Evolutionary conservation across 495 filamentous ascomycete species (phyloP).

Genomic region (Penicillium paxilli): DNA sequence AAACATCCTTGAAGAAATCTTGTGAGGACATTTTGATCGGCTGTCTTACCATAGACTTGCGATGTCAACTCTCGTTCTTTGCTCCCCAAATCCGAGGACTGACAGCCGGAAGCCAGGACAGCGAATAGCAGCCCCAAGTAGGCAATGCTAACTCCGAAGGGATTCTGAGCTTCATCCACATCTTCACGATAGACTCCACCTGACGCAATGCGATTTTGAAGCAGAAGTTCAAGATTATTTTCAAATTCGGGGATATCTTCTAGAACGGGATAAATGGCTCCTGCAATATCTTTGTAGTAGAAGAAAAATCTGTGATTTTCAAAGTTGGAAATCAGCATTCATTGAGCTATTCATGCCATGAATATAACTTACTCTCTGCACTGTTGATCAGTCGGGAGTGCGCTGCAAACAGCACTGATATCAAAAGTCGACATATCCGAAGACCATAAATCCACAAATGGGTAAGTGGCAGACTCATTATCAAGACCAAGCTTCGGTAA

Average conservation of each 20-base stretch:
- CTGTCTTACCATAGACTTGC: constrained; percentile 54
- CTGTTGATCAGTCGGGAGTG: constrained; percentile 66
- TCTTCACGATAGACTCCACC: constrained; percentile 43
- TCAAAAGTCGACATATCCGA: constrained; percentile 69
- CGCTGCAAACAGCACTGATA: constrained; percentile 66
- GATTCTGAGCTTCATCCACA: constrained; percentile 31
- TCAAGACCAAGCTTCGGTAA: constrained; percentile 79
- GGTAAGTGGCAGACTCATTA: constrained; percentile 79
- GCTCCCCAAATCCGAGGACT: constrained; percentile 69
- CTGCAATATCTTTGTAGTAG: constrained; percentile 76
- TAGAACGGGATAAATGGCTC: constrained; percentile 81
- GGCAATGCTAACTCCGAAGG: constrained; percentile 63
- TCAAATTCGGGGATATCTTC: constrained; percentile 72
- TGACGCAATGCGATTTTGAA: constrained; percentile 59
- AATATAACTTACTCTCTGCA: constrained; percentile 60
- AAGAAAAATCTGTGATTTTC: constrained; percentile 60
- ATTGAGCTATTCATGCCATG: background rate
- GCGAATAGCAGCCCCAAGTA: constrained; percentile 74
- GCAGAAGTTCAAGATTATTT: constrained; percentile 63
- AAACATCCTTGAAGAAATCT: background rate
- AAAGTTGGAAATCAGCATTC: background rate
- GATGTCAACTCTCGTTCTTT: constrained; percentile 59
- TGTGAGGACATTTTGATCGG: background rate
- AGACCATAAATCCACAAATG: constrained; percentile 66
- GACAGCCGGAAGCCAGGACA: constrained; percentile 77